Base-by-base conservation (phyloP, 768 basidiomycete genomes). In the Phlebiopsis flavidoalba region DNA sequence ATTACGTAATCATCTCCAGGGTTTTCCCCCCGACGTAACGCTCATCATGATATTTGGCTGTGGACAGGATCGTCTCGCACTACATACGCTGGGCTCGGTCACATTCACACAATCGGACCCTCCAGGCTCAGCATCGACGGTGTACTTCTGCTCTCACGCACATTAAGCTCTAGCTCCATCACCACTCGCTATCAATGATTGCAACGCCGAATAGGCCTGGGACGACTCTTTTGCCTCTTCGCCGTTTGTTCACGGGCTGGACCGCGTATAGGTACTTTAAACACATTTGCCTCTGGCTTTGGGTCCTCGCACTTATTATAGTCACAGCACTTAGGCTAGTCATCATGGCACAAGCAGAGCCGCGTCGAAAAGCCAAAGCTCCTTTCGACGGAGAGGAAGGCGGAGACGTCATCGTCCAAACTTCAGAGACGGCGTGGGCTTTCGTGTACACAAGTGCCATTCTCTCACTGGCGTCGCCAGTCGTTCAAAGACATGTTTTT, bases 381-480 rank as follows among this genome's bases (percentile, higher is more conserved):
- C 54, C 54, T 19, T 55, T 55, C 19, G 54, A 55, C 22, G 40
- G 40, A 17, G 11, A 12, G 10, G 54, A 55, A 2, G 54, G 36
- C 4, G 12, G 50, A 11, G 51, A 45, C 56, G 78, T 84, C 57
- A 26, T 55, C 24, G 70, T 87, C 36, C 79, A 81, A 12, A 52
- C 69, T 4, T 57, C 80, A 5, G 70, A 5, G 70, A 70, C 21
- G 54, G 58, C 15, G 65, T 65, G 5, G 72, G 74, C 62, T 85
- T 85, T 70, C 77, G 76, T 57, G 78, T 82, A 40, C 80, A 80
- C 76, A 85, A 81, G 64, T n/a, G 66, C 78, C 45, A 73, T 87
- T 58, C 74, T 88, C 12, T 76, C 80, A 12, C 68, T 83, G n/a
- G 80, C 85, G 0, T 87, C 87, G 10, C 52, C 61, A 3, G 54